These are phyloP conservation scores for Calonectria pseudoreteaudii DNA, from an alignment of 2,329 filamentous ascomycete genomes.

Conservation along the genomic window DNA sequence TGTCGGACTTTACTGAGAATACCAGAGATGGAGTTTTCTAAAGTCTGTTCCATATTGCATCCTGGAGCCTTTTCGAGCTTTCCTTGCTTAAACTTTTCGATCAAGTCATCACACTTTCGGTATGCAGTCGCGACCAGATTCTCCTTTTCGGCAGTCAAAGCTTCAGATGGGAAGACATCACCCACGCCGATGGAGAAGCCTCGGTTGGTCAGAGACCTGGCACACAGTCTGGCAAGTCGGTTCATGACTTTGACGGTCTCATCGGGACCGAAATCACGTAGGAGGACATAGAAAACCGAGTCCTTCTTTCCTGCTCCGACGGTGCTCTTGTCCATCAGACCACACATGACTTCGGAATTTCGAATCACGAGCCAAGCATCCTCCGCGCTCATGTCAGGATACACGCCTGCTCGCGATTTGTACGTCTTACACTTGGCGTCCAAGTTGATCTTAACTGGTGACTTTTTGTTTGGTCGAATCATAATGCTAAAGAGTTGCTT, in stretches of 20 bases:
- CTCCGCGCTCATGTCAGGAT: slow-evolving; percentile 82
- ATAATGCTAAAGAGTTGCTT: slow-evolving; percentile 96
- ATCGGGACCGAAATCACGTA: slow-evolving; percentile 93
- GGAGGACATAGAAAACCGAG: slow-evolving; percentile 95
- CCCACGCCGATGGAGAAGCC: slow-evolving; percentile 97
- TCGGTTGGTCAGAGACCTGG: slow-evolving; percentile 86
- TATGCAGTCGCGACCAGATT: slow-evolving; percentile 83
- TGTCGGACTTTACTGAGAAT: slow-evolving; percentile 93
- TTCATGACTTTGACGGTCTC: slow-evolving; percentile 94
- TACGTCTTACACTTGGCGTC: slow-evolving; percentile 93
- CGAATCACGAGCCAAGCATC: slow-evolving; percentile 93
- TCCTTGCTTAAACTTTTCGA: slow-evolving; percentile 81
- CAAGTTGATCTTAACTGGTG: slow-evolving; percentile 86
- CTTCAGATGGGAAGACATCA: slow-evolving; percentile 87
- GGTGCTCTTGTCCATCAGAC: slow-evolving; percentile 96
- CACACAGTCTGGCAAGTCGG: slow-evolving; percentile 88
- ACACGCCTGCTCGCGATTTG: slow-evolving; percentile 61
- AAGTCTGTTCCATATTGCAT: slow-evolving; percentile 89
- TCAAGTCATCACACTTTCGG: slow-evolving; percentile 83
- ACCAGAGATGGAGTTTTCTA: slow-evolving; percentile 91
- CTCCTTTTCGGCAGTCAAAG: slow-evolving; percentile 79
- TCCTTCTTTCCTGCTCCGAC: slow-evolving; percentile 98
- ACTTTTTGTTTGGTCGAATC: slow-evolving; percentile 88
- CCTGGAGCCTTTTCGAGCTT: slow-evolving; percentile 88
- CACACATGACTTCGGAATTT: slow-evolving; percentile 98